These are phyloP conservation scores for Vitellaria paradoxa DNA, from an alignment of 179 eudicot genomes.

Conservation along the genomic window DNA sequence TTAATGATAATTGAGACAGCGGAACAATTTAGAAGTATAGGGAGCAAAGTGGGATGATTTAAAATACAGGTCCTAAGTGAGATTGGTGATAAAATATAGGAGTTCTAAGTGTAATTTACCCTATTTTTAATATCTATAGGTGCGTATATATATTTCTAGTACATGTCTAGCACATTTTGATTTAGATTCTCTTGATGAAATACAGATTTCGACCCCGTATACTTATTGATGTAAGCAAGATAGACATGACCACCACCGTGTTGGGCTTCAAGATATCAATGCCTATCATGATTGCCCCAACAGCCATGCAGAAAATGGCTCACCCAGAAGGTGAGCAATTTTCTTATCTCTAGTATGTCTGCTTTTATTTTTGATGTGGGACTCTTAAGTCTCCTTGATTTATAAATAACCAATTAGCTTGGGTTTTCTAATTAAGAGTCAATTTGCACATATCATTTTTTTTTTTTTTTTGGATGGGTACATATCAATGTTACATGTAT, in stretches of 20 bases:
- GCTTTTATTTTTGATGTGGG: not conserved
- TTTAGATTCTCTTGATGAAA: not conserved
- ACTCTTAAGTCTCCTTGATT: not conserved
- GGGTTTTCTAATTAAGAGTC: not conserved
- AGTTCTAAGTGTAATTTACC: too few species aligned
- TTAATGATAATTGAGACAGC: too few species aligned
- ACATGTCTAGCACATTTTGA: not conserved
- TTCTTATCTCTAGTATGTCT: not conserved
- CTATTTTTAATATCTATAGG: too few species aligned
- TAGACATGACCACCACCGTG: conserved; percentile 48
- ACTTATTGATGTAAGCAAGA: conserved; percentile 56
- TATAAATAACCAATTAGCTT: not conserved
- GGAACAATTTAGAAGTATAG: too few species aligned
- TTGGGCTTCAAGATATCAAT: conserved; percentile 63
- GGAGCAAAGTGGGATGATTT: too few species aligned
- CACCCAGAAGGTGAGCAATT: conserved; percentile 54
- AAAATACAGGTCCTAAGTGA: too few species aligned
- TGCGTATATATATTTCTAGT: too few species aligned
- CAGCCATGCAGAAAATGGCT: conserved; percentile 76
- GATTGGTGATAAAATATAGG: too few species aligned
- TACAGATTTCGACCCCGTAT: conserved; percentile 65
- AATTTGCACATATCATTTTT: not conserved
- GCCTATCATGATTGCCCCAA: conserved; percentile 78
- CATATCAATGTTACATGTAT: too few species aligned
- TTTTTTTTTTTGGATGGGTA: too few species aligned